Evolutionary conservation across 2,329 filamentous ascomycete species (phyloP), one percentile per base, ranked within the genome.

Genomic region (Cadophora malorum): DNA sequence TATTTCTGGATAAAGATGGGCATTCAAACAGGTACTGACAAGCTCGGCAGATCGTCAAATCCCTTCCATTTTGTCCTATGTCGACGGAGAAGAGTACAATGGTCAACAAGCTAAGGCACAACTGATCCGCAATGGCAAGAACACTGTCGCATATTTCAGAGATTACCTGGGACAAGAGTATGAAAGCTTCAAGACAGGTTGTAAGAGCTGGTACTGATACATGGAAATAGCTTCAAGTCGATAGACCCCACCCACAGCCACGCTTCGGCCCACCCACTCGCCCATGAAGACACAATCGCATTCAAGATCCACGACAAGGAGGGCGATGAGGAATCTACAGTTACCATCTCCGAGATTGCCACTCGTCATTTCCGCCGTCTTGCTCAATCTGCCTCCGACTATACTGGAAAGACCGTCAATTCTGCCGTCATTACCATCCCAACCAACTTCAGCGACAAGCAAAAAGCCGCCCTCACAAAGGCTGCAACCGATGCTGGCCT

Each of bases 201-300:
- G 33, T 35, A 35, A 35, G 33, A n/a, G 1, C 0, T 25, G 3
- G 2, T 23, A 23, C 49, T 60, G 33, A 53, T 64, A 63, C 59
- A n/a, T 6, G 2, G 31, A 45, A 28, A 47, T 74, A 90, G 87
- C 41, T 97, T 97, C 87, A 94, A 96, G 84, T 91, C 93, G 73
- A 97, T 99, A 85, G 96, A 99, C 81, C 93, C 95, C 72, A 96
- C 93, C 64, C 93, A 96, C 80, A 94, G 91, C 86, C 95, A 98
- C 80, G 91, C 93, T 75, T 96, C 94, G 66, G 93, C 95, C 67
- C 96, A 97, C 82, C 94, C 96, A 71, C 82, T 92, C 79, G 91
- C 96, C 73, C 81, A 86, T 74, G 86, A 89, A 70, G 88, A 88
- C 70, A 86, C 87, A 66, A 87, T 97, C 71, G 88, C 91, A 69